Conservation (phyloP, 2,329 filamentous ascomycete species). For the Talaromyces sp. region DNA sequence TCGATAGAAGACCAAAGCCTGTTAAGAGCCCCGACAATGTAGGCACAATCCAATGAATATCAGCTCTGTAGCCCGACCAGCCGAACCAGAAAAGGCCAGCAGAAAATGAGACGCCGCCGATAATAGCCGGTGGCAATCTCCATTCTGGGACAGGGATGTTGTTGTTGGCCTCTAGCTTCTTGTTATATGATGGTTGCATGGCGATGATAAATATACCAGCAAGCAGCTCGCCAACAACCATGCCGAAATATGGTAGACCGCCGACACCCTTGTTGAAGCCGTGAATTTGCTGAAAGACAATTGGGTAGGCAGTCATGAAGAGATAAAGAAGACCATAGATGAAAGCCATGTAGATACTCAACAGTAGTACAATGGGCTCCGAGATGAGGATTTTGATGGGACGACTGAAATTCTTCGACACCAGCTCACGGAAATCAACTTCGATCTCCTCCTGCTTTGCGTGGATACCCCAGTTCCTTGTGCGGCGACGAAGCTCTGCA, state of each 20-base stretch:
- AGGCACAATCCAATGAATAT: conserved; percentile 42
- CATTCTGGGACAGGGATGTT: conserved; percentile 39
- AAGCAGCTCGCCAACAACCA: conserved; percentile 27
- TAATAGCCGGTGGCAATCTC: conserved; percentile 47
- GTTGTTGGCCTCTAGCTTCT: conserved; percentile 34
- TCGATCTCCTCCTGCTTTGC: conserved; percentile 58
- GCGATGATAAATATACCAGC: conserved; percentile 36
- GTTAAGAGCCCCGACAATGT: conserved; percentile 43
- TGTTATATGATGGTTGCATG: conserved; percentile 39
- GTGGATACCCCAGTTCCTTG: conserved; percentile 61
- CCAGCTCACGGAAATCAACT: conserved; percentile 49
- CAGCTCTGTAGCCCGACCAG: conserved; percentile 37
- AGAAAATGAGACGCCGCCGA: conserved; percentile 46
- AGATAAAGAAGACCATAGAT: conserved; percentile 35
- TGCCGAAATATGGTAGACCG: conserved; percentile 43
- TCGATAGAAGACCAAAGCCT: conserved; percentile 48
- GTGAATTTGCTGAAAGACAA: conserved; percentile 42
- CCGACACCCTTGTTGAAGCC: conserved; percentile 40
- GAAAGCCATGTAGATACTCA: conserved; percentile 40
- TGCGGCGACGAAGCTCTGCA: conserved; percentile 52
- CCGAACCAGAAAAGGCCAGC: conserved; percentile 45
- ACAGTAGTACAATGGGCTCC: conserved; percentile 43
- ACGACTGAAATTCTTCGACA: conserved; percentile 53
- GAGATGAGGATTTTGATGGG: conserved; percentile 44
- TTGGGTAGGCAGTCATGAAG: conserved; percentile 46